These are phyloP conservation scores for Ettlia oleoabundans DNA, from an alignment of 139 green algal genomes.

Conservation along the genomic window DNA sequence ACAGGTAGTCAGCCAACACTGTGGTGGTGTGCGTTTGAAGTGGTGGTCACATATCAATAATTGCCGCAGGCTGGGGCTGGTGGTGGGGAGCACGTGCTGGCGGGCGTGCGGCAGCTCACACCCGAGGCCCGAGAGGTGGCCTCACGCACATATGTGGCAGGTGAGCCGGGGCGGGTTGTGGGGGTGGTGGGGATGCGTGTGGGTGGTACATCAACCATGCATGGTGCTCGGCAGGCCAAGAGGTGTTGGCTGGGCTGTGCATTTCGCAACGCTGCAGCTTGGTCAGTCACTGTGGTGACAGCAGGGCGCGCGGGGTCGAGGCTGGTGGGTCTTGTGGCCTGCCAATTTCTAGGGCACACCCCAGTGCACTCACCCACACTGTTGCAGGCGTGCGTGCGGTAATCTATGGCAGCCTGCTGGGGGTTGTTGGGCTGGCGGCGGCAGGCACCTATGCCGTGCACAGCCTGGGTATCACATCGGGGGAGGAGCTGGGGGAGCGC, in stretches of 20 bases:
- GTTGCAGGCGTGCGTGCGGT: conserved; percentile 32
- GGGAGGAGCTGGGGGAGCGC: conserved; percentile 14
- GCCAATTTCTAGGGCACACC: too few species aligned
- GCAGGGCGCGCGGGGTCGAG: neutral
- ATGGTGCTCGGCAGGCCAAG: too few species aligned
- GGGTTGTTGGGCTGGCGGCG: conserved; percentile 18
- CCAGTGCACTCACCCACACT: too few species aligned
- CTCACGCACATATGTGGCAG: conserved; percentile 24
- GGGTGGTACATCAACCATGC: too few species aligned
- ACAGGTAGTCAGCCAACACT: too few species aligned
- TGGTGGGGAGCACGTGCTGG: neutral
- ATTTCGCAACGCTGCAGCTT: too few species aligned
- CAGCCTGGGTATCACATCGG: neutral
- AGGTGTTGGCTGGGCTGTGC: too few species aligned
- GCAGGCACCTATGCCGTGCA: neutral
- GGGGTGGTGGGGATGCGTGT: neutral
- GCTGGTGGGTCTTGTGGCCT: neutral
- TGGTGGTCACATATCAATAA: too few species aligned
- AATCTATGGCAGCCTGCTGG: conserved; percentile 36
- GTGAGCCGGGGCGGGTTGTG: neutral
- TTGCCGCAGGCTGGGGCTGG: neutral
- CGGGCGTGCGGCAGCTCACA: conserved; percentile 11
- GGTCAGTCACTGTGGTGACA: neutral
- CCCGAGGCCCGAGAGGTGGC: conserved; percentile 43
- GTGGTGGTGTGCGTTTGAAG: too few species aligned